Evolutionary conservation across 257 asterid species (phyloP).

Genomic region (Ligustrum vulgare): DNA sequence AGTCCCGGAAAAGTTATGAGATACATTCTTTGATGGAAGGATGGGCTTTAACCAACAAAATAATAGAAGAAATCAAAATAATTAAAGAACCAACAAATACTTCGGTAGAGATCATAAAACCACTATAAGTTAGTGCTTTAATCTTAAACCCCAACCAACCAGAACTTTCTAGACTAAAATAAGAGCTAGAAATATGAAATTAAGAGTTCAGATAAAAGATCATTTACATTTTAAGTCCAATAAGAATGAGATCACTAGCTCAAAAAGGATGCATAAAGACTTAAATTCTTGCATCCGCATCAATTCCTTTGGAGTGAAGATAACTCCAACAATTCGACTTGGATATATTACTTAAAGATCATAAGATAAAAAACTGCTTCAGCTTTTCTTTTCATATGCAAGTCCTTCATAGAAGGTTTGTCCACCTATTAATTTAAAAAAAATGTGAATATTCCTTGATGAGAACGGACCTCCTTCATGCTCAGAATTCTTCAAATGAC

Average conservation of each 20-base stretch:
- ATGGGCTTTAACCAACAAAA: background rate
- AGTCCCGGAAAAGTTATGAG: background rate
- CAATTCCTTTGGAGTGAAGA: background rate
- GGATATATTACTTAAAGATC: background rate
- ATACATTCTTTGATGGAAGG: too few species aligned
- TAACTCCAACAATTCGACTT: background rate
- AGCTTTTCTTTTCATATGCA: background rate
- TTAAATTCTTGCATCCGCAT: background rate
- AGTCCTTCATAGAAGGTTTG: background rate
- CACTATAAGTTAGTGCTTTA: too few species aligned
- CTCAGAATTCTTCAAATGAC: background rate
- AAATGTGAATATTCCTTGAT: background rate
- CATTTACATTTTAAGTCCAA: too few species aligned
- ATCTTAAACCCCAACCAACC: too few species aligned
- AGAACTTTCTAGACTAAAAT: too few species aligned
- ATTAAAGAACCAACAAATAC: background rate
- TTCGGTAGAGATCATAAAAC: background rate
- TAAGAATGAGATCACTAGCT: too few species aligned
- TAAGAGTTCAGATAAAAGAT: too few species aligned
- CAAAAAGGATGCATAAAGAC: too few species aligned
- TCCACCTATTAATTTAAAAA: background rate
- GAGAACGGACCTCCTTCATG: background rate
- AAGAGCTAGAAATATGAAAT: too few species aligned
- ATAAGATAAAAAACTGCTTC: background rate
- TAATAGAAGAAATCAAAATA: background rate